Evolutionary conservation across 129 eudicot genomes (phyloP), one percentile per base, ranked within the genome.

Genomic region (Tagetes erecta): DNA sequence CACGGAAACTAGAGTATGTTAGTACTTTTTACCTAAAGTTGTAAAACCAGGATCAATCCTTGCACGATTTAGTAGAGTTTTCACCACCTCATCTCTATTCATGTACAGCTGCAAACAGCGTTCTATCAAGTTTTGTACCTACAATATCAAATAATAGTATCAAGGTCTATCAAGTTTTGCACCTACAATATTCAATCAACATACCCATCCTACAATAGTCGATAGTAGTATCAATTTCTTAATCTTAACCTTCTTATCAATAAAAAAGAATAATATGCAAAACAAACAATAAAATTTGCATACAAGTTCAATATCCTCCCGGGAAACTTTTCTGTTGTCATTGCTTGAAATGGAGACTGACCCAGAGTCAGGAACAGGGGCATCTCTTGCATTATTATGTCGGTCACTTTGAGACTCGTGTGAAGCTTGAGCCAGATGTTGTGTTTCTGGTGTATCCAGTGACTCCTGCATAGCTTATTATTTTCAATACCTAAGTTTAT

Each of bases 1-100:
- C 27, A 27, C 10, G 2, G 55, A 33, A 70, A 59, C 13, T 36
- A 6, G 31, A 78, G 33, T 33, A 31, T 60, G 53, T 31, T 35
- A 8, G 31, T 6, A 5, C 31, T 39, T 56, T 82, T 27, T 88
- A 94, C 98, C 98, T 73, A 94, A 68, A 62, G 96, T 88, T 13
- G 98, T 94, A 87, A 94, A 94, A 40, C 96, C 98, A 49, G 98
- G 96, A 82, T 90, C 98, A 65, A 94, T 90, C 81, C 95, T 88
- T 49, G 98, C 98, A 59, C 97, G 98, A 82, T 82, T 94, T 45
- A 94, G 59, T 51, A 94, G 84, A 44, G 96, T 94, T 76, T 90
- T 94, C 20, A 94, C 98, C 84, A 94, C 98, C 75, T 94, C 98
- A 33, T 94, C 97, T 81, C 70, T 87, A 75, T 90, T 94, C 98